Conservation (phyloP, 495 filamentous ascomycete genomes). For the Penicillium robsamsonii region DNA sequence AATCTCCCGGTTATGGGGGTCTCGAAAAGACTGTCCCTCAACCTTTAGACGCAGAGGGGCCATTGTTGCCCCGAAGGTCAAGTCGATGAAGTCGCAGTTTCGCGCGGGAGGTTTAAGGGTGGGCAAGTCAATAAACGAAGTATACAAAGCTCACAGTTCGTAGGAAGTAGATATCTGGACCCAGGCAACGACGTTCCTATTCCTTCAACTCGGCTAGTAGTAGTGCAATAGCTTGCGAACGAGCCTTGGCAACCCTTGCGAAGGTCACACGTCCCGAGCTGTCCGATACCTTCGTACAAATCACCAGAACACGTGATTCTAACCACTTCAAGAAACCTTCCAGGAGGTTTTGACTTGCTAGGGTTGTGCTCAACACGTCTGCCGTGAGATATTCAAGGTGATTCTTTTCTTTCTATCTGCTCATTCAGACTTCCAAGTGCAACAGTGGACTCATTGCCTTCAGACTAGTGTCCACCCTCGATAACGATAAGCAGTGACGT, state of each 20-base stretch:
- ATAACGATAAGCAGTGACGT: slow-evolving; percentile 28
- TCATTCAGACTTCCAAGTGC: not conserved
- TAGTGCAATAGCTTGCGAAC: not conserved
- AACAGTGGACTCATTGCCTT: not conserved
- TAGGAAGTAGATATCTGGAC: not conserved
- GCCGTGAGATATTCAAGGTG: too few relatives aligned
- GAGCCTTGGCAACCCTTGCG: not conserved
- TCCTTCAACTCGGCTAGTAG: not conserved
- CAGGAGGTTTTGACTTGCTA: not conserved
- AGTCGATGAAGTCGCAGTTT: not conserved
- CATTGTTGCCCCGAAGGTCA: slow-evolving; percentile 28
- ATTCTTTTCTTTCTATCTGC: not conserved
- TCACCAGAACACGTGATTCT: not conserved
- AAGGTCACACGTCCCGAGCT: slow-evolving; percentile 1
- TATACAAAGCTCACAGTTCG: not conserved
- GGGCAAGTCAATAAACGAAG: not conserved
- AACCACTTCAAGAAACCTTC: not conserved
- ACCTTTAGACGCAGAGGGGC: slow-evolving; percentile 60
- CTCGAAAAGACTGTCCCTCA: slow-evolving; percentile 78
- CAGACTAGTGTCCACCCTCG: slow-evolving; percentile 4
- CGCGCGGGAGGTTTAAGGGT: not conserved
- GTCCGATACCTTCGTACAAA: not conserved
- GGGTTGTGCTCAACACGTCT: not conserved
- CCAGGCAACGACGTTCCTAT: not conserved
- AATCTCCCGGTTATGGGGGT: slow-evolving; percentile 64